A percentile compares a stretch with the other conserved stretches of the same genome.
These are phyloP conservation scores for Suhomyces kilbournensis DNA, from an alignment of 805 yeast genomes.

Conservation along the genomic window DNA sequence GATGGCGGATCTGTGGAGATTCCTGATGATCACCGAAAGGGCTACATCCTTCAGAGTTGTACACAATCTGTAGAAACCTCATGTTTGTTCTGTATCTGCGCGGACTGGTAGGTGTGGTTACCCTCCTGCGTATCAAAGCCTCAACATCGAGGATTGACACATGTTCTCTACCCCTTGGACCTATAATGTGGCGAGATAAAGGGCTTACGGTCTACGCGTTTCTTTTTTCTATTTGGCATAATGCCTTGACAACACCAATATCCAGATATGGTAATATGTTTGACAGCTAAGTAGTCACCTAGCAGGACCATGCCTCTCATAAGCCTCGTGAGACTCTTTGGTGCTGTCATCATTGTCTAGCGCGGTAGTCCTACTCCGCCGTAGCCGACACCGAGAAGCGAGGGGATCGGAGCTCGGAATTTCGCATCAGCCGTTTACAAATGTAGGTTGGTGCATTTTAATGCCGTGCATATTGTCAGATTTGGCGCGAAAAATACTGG, in stretches of 20 bases:
- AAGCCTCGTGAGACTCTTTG: background rate
- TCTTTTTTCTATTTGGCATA: background rate
- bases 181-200: background rate
- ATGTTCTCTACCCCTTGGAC: background rate
- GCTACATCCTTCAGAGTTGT: background rate
- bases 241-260: background rate
- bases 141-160: background rate
- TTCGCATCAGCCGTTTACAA: background rate
- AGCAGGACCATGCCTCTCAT: background rate
- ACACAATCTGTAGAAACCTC: background rate
- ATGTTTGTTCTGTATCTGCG: background rate
- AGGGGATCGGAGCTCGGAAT: background rate
- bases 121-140: background rate
- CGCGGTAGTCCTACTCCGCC: background rate
- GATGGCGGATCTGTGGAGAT: background rate
- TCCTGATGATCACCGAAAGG: background rate
- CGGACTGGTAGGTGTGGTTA: background rate
- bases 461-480: background rate
- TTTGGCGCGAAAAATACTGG: background rate
- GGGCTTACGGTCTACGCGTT: background rate
- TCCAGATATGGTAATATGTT: background rate
- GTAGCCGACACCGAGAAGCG: background rate
- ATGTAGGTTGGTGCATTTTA: background rate
- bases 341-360: background rate
- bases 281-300: background rate